Conservation (phyloP, 441 rosid species). For the Pelargonium australe region DNA sequence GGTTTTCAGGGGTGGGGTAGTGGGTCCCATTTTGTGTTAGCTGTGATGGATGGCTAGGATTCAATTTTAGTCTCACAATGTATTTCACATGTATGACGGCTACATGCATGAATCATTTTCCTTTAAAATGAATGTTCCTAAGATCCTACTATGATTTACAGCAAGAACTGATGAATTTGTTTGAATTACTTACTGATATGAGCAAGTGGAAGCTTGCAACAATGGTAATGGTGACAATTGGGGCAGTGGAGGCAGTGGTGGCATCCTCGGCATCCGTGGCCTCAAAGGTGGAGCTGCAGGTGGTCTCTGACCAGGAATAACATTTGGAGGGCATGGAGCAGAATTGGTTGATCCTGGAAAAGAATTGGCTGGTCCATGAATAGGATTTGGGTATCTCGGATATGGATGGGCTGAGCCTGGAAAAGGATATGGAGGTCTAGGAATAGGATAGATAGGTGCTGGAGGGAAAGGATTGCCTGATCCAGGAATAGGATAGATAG, state of each 20-base stretch:
- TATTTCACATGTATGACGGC: neutral
- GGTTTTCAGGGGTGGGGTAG: too few relatives aligned
- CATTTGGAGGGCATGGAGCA: neutral
- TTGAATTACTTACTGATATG: slow-evolving; percentile 54
- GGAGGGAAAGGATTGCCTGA: neutral
- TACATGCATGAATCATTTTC: too few relatives aligned
- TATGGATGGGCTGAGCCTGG: neutral
- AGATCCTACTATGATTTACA: neutral
- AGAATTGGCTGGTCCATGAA: neutral
- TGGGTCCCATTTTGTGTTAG: too few relatives aligned
- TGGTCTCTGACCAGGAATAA: neutral
- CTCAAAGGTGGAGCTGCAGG: slow-evolving; percentile 28
- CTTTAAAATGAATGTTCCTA: neutral
- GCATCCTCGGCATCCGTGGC: slow-evolving; percentile 39
- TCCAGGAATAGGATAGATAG: slow-evolving; percentile 17
- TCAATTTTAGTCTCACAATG: too few relatives aligned
- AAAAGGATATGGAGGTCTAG: slow-evolving; percentile 4
- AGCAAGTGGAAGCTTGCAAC: slow-evolving; percentile 64
- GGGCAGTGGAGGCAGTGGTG: slow-evolving; percentile 42
- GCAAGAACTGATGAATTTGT: neutral
- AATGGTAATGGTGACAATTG: slow-evolving; percentile 37
- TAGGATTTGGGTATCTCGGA: neutral
- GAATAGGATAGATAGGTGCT: slow-evolving; percentile 16
- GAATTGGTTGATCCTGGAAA: neutral
- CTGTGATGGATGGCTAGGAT: too few relatives aligned